Base-by-base conservation (phyloP, 2,329 filamentous ascomycete genomes). In the Xylariaceae sp. region DNA sequence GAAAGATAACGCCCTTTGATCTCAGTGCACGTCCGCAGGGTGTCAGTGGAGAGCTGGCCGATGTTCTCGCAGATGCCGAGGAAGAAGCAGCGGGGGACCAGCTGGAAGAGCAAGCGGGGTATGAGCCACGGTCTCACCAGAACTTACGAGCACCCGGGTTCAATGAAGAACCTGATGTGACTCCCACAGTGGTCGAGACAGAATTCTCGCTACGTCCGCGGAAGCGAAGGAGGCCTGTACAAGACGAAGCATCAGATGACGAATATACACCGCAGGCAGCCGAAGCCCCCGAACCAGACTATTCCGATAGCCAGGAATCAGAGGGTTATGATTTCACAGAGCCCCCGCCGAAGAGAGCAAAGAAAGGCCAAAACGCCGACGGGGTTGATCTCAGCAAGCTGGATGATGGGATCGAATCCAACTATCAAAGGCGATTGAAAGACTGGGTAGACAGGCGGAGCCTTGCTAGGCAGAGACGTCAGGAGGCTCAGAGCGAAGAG, bases 1-100 rank as follows among this genome's bases (percentile, higher is more conserved):
- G 92, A 45, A 97, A 97, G 65, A 97, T 98, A 51, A 98, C 92
- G 0, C 92, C 92, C 0, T 98, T 98, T 56, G 85, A 83, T 47
- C 76, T 94, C 52, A 79, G 79, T 17, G 73, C 76, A n/a, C 67
- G 80, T 2, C 71, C 71, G 3, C 69, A 76, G 18, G 78, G 74
- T 3, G 71, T 80, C 3, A 72, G 81, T 31, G 83, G 83, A 2
- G 82, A 81, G 43, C 68, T 95, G 12, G 83, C 84, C 9, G 81
- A 89, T 54, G 83, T 82, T 2, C 74, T 95, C 42, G 67, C 89
- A 11, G 86, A 94, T 57, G 88, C 85, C 1, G 88, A 95, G 56
- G 83, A 88, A 41, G 85, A 85, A 73, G 65, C 78, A 16, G 69
- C 68, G 9, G 66, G 70, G 9, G 66, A 70, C 34, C 70, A 74